Evolutionary conservation across 164 flowering plant genomes (phyloP), one percentile per base, ranked within the genome.

Genomic region (Platanus orientalis): DNA sequence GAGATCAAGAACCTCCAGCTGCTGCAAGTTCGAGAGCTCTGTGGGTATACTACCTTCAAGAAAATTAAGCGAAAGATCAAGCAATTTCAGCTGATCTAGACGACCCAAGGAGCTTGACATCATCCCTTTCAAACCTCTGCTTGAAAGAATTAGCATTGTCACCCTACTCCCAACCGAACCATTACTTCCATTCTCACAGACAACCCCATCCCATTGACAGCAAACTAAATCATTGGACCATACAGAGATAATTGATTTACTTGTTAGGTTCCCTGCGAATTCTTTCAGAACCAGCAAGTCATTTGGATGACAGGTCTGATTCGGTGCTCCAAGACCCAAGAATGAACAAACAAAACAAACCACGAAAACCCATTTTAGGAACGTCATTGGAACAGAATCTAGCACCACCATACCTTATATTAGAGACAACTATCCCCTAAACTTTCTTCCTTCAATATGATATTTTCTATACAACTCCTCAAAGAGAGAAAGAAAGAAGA

Each of bases 191-290:
- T 61, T 65, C 21, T 57, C 80, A 69, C 96, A 92, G 10, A 57
- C 27, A 62, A 92, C 84, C 61, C 96, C 98, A 55, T 81, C 81
- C 96, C 98, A 92, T n/a, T 74, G 10, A 65, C 96, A 92, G 76
- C 98, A 92, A 58, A 40, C 29, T 7, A 80, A 60, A 0, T 53
- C 75, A 55, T 76, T 54, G 0, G 73, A 71, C 92, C 92, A 87
- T 7, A 78, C 12, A 6, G 75, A 62, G 59, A 74, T 40, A 52
- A 83, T 69, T 11, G 83, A 75, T 30, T 85, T 86, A 66, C 76
- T 69, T 21, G 77, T 75, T 20, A 90, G 77, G 69, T 73, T 79
- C 23, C 75, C 78, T 2, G 85, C 86, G 58, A 91, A 85, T 63
- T 82, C 82, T 70, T 71, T 74, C 71, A 91, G 55, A 11, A 92